phyloP scores from a whole-genome alignment of 2,329 filamentous ascomycete genomes.

The Colletotrichum destructivum region DNA sequence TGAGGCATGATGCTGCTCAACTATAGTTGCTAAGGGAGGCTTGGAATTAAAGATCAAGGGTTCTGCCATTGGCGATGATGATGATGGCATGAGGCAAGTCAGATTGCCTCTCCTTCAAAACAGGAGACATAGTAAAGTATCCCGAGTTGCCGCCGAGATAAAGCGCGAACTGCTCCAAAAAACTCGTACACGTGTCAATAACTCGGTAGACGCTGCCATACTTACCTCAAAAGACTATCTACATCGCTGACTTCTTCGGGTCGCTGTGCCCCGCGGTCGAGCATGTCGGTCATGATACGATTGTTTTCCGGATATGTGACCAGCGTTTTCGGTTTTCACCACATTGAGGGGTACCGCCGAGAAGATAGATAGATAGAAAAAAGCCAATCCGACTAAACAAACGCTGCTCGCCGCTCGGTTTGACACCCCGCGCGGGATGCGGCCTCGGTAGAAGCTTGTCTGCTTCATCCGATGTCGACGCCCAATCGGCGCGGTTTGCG shows the following conservation, averaged over 20 bases:
- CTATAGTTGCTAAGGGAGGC: neutral
- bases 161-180: too few species aligned
- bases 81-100: too few species aligned
- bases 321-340: neutral
- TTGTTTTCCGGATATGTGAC: neutral
- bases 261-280: conserved; percentile 26
- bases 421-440: conserved; percentile 1
- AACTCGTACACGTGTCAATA: too few species aligned
- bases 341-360: neutral
- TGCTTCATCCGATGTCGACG: conserved; percentile 8
- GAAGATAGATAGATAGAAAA: neutral
- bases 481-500: conserved; percentile 2
- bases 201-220: neutral
- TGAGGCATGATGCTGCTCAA: neutral
- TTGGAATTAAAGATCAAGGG: neutral
- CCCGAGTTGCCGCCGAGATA: too few species aligned
- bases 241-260: conserved; percentile 25
- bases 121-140: too few species aligned
- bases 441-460: conserved; percentile 12
- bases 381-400: neutral
- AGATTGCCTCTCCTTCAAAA: too few species aligned
- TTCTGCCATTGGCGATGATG: too few species aligned
- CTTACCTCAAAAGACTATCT: conserved; percentile 29
- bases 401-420: neutral
- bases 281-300: conserved; percentile 20